Conservation (phyloP, 2,329 filamentous ascomycete genomes). For the Ascochyta pisi region DNA sequence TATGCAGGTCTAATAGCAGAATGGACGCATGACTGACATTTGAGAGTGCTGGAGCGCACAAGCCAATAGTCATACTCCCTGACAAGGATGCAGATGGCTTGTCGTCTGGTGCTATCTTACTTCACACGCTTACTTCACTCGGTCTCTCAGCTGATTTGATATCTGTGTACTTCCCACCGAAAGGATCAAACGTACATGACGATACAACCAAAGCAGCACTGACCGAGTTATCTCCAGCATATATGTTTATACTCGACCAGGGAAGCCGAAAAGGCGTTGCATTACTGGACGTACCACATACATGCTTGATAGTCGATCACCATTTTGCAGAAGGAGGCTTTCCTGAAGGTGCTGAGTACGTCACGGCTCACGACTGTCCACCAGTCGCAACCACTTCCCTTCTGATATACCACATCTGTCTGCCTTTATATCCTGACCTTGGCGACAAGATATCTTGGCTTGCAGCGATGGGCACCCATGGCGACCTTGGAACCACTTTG, state of each 20-base stretch:
- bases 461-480: slow-evolving; percentile 69
- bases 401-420: slow-evolving; percentile 69
- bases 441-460: slow-evolving; percentile 63
- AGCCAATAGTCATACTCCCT: slow-evolving; percentile 66
- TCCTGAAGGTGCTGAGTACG: slow-evolving; percentile 60
- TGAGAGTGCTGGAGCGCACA: slow-evolving; percentile 58
- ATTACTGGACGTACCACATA: slow-evolving; percentile 59
- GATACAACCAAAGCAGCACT: slow-evolving; percentile 61
- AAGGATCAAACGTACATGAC: slow-evolving; percentile 66
- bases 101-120: slow-evolving; percentile 68
- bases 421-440: slow-evolving; percentile 61
- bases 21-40: slow-evolving; percentile 3
- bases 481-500: slow-evolving; percentile 68
- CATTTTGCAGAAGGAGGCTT: slow-evolving; percentile 66
- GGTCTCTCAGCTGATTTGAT: slow-evolving; percentile 63
- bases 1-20: neutral
- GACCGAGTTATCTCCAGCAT: slow-evolving; percentile 58
- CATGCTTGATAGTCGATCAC: slow-evolving; percentile 69
- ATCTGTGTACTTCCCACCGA: slow-evolving; percentile 64
- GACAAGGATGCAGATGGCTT: slow-evolving; percentile 75
- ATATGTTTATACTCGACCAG: slow-evolving; percentile 71
- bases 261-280: slow-evolving; percentile 64
- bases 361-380: slow-evolving; percentile 69
- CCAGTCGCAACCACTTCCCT: slow-evolving; percentile 71
- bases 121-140: slow-evolving; percentile 65